These are phyloP conservation scores for Marasmius oreades DNA, from an alignment of 1,284 basidiomycete species.

Conservation along the genomic window DNA sequence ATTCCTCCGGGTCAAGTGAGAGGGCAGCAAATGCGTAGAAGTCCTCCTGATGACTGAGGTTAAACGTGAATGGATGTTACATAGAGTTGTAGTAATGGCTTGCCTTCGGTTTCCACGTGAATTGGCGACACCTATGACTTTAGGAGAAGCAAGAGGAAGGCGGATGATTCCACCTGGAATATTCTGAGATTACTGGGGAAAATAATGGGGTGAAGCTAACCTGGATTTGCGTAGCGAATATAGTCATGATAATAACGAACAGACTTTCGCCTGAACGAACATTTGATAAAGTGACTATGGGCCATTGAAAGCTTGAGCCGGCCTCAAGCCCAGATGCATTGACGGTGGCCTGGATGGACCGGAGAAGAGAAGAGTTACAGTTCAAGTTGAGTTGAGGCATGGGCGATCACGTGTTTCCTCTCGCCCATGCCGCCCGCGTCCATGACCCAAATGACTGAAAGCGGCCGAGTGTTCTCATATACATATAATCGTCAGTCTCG, in stretches of 20 bases:
- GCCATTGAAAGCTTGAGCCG: constrained; percentile 25
- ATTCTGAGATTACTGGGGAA: neutral
- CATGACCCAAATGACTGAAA: too few species aligned
- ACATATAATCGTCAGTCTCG: too few species aligned
- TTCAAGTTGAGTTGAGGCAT: neutral
- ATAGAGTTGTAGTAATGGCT: constrained; percentile 13
- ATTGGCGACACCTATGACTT: constrained; percentile 70
- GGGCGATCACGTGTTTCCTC: too few species aligned
- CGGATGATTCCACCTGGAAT: constrained; percentile 34
- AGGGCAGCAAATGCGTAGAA: constrained; percentile 75
- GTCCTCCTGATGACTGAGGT: constrained; percentile 76
- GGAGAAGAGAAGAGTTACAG: neutral
- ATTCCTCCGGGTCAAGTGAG: constrained; percentile 69
- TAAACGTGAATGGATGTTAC: constrained; percentile 20
- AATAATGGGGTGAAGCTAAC: neutral
- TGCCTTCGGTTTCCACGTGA: constrained; percentile 76
- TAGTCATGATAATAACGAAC: constrained; percentile 16
- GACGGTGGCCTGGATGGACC: neutral
- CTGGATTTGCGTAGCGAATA: constrained; percentile 15
- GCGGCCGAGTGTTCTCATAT: too few species aligned
- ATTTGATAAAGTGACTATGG: constrained; percentile 22
- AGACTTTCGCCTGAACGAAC: neutral
- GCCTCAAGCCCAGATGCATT: constrained; percentile 7
- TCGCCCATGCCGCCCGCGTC: too few species aligned
- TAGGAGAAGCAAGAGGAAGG: constrained; percentile 43